phyloP scores from a whole-genome alignment of 2,329 filamentous ascomycete genomes.

The Harringtonia lauricola region DNA sequence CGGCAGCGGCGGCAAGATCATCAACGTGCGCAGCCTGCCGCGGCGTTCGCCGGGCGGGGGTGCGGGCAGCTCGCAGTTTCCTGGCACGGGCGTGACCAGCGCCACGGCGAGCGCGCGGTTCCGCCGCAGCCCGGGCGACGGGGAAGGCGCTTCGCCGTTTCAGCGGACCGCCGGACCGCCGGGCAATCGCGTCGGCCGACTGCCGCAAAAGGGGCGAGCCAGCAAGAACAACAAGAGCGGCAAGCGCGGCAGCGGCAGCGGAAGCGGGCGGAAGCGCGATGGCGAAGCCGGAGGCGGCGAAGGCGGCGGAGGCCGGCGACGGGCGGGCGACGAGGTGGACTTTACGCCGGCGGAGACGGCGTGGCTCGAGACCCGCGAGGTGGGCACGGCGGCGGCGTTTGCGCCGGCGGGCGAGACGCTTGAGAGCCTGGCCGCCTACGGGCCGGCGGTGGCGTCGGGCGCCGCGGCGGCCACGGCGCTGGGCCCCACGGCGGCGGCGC shows the following conservation, averaged over 20 bases:
- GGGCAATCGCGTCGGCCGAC: neutral
- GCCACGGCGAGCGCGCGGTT: neutral
- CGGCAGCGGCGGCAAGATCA: constrained; percentile 11
- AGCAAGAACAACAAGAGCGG: constrained; percentile 1
- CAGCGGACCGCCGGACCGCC: constrained; percentile 5
- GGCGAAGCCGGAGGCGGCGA: too few relatives aligned
- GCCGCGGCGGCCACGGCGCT: constrained; percentile 13
- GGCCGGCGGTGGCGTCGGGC: constrained; percentile 23
- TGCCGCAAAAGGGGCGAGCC: too few relatives aligned
- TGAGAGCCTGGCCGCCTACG: constrained; percentile 24
- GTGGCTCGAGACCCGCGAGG: constrained; percentile 17
- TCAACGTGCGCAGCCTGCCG: constrained; percentile 18
- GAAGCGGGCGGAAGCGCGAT: neutral
- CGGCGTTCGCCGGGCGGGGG: constrained; percentile 2
- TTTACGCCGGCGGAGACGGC: constrained; percentile 13
- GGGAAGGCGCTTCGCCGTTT: neutral
- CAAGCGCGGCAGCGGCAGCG: neutral
- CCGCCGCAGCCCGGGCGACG: neutral
- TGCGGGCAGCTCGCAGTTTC: constrained; percentile 2
- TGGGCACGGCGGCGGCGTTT: constrained; percentile 19
- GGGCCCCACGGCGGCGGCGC: constrained; percentile 21
- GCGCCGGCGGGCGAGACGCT: constrained; percentile 20
- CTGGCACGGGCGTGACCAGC: constrained; percentile 5
- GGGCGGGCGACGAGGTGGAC: neutral
- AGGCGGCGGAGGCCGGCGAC: constrained; percentile 1